Evolutionary conservation across 2,329 filamentous ascomycete genomes (phyloP), one percentile per base, ranked within the genome.

Genomic region (Fusarium tjaetaba): DNA sequence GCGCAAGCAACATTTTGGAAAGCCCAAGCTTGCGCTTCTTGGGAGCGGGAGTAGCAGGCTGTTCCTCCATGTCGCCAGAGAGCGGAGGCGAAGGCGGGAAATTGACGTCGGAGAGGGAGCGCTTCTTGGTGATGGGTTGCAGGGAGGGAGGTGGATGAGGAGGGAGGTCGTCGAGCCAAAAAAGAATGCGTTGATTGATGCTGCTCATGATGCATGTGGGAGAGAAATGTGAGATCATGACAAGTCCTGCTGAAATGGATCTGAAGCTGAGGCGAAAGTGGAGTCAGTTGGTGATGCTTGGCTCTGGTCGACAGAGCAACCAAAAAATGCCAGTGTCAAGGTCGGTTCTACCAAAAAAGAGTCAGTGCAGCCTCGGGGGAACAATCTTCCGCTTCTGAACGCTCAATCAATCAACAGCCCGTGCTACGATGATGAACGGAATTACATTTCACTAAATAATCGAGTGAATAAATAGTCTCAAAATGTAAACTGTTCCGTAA

Each of bases 91-190:
- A 39, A 5, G 1, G 1, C 4, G 6, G 42, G 0, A 28, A 7
- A 20, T 9, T 7, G 16, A 0, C 18, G 7, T 30, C 14, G 4
- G 45, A 30, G 45, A 30, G 7, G 20, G 14, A 48, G 4, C 46
- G 46, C 20, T 49, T 49, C 28, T n/a, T 49, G 20, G 14, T 11
- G 10, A 30, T n/a, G 10, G 20, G 4, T 8, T n/a, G 46, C 13
- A 20, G 2, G 4, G 14, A 4, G 5, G 20, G 4, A n/a, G 28
- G 4, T 10, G 2, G 4, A n/a, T 30, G 20, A 1, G 14, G 10
- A n/a, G 14, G 28, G 1, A 49, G 3, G 1, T 4, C 1, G 10
- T 16, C 7, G 10, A 49, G 46, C 46, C 26, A 49, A 30, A 49
- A 49, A 30, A 49, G 0, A 9, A 49, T 30, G 3, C 1, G 2